Evolutionary conservation across 2,329 filamentous ascomycete genomes (phyloP).

Genomic region (Arthrobotrys sinensis): DNA sequence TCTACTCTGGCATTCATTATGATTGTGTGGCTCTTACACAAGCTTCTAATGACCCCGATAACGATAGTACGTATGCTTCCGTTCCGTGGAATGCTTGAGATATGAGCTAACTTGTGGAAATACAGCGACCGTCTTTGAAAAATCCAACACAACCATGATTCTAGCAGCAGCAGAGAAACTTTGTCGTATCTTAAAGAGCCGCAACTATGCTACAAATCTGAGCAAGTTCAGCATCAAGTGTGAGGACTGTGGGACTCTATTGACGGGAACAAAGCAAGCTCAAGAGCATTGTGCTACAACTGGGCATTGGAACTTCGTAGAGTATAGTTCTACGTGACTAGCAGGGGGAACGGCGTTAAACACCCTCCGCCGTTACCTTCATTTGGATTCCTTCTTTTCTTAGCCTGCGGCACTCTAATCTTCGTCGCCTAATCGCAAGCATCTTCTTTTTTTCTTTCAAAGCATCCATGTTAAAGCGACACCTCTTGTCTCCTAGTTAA

Average conservation of each 20-base stretch:
- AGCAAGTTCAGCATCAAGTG: constrained; percentile 84
- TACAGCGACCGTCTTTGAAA: constrained; percentile 69
- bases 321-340: constrained; percentile 14
- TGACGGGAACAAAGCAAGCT: constrained; percentile 77
- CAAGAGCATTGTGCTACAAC: constrained; percentile 76
- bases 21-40: constrained; percentile 80
- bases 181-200: constrained; percentile 77
- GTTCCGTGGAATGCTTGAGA: not conserved
- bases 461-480: not conserved
- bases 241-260: constrained; percentile 79
- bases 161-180: constrained; percentile 78
- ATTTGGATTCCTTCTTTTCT: not conserved
- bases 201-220: constrained; percentile 91
- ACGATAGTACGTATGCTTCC: constrained; percentile 73
- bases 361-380: not conserved
- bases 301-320: constrained; percentile 73
- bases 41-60: constrained; percentile 76
- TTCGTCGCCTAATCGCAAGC: no score
- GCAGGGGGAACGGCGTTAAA: no score
- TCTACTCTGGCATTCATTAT: constrained; percentile 95
- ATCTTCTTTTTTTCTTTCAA: not conserved
- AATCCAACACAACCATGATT: constrained; percentile 73
- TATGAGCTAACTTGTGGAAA: constrained; percentile 60
- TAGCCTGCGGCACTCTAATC: not conserved
- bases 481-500: not conserved